Evolutionary conservation across 192 early-diverging fungal genomes (phyloP).

Genomic region (Rhizoclosmatium sp.): DNA sequence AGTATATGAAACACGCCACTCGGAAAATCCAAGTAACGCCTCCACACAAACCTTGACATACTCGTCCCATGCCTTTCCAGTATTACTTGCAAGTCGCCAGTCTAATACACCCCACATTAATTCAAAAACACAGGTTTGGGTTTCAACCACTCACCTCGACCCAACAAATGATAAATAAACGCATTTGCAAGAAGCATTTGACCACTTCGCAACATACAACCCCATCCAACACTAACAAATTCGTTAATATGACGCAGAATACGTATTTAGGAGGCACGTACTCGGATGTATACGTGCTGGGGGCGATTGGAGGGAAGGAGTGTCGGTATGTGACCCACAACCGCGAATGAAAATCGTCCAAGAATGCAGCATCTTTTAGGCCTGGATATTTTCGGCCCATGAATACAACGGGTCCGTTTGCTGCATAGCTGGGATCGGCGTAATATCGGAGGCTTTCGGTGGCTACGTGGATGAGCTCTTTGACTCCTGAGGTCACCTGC

Average conservation of each 20-base stretch:
- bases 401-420: slow-evolving; percentile 9
- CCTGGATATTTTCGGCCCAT: slow-evolving; percentile 35
- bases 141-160: slow-evolving; percentile 62
- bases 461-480: slow-evolving; percentile 35
- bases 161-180: slow-evolving; percentile 76
- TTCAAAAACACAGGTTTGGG: too few species aligned
- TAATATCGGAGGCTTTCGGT: slow-evolving; percentile 29
- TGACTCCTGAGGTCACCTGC: slow-evolving; percentile 22
- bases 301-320: slow-evolving; percentile 82
- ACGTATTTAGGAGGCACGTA: neutral
- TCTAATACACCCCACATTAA: slow-evolving; percentile 8
- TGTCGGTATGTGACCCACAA: slow-evolving; percentile 95
- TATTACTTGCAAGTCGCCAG: slow-evolving; percentile 45
- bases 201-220: slow-evolving; percentile 96
- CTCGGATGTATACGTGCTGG: slow-evolving; percentile 83
- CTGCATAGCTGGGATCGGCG: slow-evolving; percentile 14
- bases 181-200: slow-evolving; percentile 92
- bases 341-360: slow-evolving; percentile 82
- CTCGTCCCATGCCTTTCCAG: slow-evolving; percentile 39
- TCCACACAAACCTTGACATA: slow-evolving; percentile 39
- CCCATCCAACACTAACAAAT: slow-evolving; percentile 65
- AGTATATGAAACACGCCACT: neutral
- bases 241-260: neutral
- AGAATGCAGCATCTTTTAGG: slow-evolving; percentile 57
- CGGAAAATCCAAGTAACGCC: neutral